A percentile compares a stretch with the other conserved stretches of the same genome.
Conservation (phyloP, 2,329 filamentous ascomycete genomes). For the Alternaria ventricosa region DNA sequence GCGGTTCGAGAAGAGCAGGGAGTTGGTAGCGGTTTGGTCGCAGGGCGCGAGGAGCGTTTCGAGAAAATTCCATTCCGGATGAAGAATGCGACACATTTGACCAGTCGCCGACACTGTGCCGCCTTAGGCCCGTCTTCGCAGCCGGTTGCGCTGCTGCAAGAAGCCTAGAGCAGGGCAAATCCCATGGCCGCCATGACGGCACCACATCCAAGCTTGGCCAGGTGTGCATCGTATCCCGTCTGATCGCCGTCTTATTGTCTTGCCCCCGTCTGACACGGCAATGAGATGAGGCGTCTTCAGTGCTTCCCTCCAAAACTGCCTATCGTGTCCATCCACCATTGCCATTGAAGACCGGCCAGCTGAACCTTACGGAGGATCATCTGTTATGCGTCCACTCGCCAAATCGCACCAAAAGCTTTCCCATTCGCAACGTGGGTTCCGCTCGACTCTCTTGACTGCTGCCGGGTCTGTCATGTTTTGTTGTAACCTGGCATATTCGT, state of each 20-base stretch:
- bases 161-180: neutral
- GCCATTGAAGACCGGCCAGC: neutral
- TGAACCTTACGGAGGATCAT: neutral
- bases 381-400: neutral
- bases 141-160: neutral
- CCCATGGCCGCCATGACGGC: neutral
- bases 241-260: neutral
- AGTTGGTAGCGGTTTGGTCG: neutral
- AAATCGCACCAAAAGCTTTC: neutral
- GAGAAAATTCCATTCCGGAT: neutral
- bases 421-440: neutral
- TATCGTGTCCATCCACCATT: neutral
- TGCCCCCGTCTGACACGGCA: neutral
- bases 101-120: neutral
- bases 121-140: neutral
- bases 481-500: neutral
- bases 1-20: neutral
- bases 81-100: neutral
- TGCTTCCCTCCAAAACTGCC: neutral
- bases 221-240: neutral
- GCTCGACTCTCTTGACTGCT: neutral
- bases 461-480: neutral
- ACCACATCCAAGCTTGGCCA: neutral
- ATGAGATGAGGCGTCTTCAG: neutral
- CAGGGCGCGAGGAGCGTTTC: neutral